These are phyloP conservation scores for Plasmodium sp. DNA, from an alignment of 169 alveolate genomes.

Conservation along the genomic window DNA sequence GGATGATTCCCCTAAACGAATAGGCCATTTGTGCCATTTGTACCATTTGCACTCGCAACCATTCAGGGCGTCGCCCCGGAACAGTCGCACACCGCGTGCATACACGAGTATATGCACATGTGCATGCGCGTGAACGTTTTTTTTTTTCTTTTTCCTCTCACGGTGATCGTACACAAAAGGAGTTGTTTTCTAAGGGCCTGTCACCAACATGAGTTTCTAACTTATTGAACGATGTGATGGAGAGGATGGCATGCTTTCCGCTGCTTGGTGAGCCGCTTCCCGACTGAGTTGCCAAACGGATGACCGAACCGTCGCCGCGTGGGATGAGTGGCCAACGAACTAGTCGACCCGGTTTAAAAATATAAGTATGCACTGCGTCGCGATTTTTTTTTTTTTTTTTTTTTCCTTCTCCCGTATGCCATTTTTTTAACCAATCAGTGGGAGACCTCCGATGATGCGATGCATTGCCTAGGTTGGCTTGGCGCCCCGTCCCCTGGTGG, in stretches of 20 bases:
- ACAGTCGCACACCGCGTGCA: neutral
- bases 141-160: too few relatives aligned
- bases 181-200: neutral
- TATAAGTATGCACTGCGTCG: neutral
- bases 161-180: neutral
- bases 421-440: neutral
- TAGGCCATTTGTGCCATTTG: neutral
- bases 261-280: neutral
- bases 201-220: neutral
- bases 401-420: neutral
- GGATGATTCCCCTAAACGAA: neutral
- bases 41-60: neutral
- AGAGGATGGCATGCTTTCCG: neutral
- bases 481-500: neutral
- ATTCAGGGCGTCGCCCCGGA: neutral
- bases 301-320: neutral
- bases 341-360: neutral
- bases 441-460: neutral
- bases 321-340: neutral
- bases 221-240: neutral
- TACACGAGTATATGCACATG: neutral
- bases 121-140: neutral
- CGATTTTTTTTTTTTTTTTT: neutral
- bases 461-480: neutral
- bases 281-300: neutral